Evolutionary conservation across 176 grass and related monocot species (phyloP), one percentile per base, ranked within the genome.

Genomic region (Phyllostachys edulis): DNA sequence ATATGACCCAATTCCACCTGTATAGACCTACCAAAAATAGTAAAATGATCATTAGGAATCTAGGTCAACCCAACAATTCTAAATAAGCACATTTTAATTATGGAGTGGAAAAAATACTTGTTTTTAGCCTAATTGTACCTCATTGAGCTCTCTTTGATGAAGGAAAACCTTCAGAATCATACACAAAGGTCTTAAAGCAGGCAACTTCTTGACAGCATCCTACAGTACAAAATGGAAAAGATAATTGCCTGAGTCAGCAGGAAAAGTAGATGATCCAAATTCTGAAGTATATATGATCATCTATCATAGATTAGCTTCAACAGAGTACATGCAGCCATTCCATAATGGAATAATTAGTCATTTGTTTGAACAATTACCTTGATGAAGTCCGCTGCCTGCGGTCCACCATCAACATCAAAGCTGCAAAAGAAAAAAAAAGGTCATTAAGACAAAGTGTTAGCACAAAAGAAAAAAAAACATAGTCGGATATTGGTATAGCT

Each of bases 101-200:
- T 62, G 21, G 29, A 61, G 9, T 16, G 32, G 47, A 57, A 44
- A 72, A 64, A 56, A 11, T 47, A 45, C 13, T 7, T 62, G 67
- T 60, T 63, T 62, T 34, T 77, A 47, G 40, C 80, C 37, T 11
- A 84, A 77, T 11, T 77, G 17, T 88, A 99, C 97, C 93, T 99
- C 97, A 85, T 99, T 99, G 27, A 99, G 91, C 71, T 99, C 97
- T 89, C 97, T 96, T 91, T 96, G 97, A 69, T 99, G 97, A 68
- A 99, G 91, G 77, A 99, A 99, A 89, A 99, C 93, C 78, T 99
- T 99, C 66, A 99, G 78, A 87, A 99, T 90, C 89, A 99, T 92
- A 86, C 74, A 96, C 47, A 99, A 86, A 51, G 90, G 97, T 85
- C 88, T 91, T 81, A 99, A 88, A 82, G 93, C 91, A 86, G 97